These are phyloP conservation scores for Colletotrichum abscissum DNA, from an alignment of 2,329 filamentous ascomycete genomes.

Conservation along the genomic window DNA sequence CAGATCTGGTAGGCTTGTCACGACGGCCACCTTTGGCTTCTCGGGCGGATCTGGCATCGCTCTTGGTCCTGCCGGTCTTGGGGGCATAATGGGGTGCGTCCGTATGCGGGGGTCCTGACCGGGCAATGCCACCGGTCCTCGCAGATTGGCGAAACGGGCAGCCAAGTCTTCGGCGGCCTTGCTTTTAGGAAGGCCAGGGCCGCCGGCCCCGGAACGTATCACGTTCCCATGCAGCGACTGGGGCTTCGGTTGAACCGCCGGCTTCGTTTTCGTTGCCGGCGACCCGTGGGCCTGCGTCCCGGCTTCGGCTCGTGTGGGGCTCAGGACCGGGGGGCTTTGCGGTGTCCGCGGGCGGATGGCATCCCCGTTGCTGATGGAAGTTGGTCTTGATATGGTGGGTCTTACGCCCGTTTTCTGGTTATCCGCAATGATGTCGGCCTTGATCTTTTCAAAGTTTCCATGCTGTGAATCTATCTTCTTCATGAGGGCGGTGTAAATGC, in stretches of 20 bases:
- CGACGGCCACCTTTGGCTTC: slow-evolving; percentile 59
- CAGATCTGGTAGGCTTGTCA: slow-evolving; percentile 66
- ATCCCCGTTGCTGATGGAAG: slow-evolving; percentile 24
- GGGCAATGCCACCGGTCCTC: slow-evolving; percentile 53
- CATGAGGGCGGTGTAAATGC: slow-evolving; percentile 61
- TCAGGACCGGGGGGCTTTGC: slow-evolving; percentile 35
- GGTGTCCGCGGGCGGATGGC: slow-evolving; percentile 22
- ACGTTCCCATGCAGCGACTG: slow-evolving; percentile 72
- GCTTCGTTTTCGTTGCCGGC: slow-evolving; percentile 50
- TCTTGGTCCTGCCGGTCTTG: slow-evolving; percentile 58
- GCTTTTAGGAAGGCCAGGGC: slow-evolving; percentile 41
- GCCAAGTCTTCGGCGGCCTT: slow-evolving; percentile 60
- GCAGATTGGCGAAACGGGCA: slow-evolving; percentile 68
- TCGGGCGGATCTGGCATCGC: slow-evolving; percentile 59
- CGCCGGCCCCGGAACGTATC: slow-evolving; percentile 51
- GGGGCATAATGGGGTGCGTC: slow-evolving; percentile 57
- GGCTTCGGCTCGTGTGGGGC: slow-evolving; percentile 16
- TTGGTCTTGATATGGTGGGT: slow-evolving; percentile 45
- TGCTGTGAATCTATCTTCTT: slow-evolving; percentile 61
- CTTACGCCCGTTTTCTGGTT: slow-evolving; percentile 71
- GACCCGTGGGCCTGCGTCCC: slow-evolving; percentile 26
- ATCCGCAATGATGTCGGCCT: slow-evolving; percentile 70
- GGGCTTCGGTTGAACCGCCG: slow-evolving; percentile 73
- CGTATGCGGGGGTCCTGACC: slow-evolving; percentile 65
- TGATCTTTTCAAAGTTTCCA: slow-evolving; percentile 66